Conservation (phyloP, 2,329 filamentous ascomycete genomes). For the Stagonosporopsis cucurbitacearum region DNA sequence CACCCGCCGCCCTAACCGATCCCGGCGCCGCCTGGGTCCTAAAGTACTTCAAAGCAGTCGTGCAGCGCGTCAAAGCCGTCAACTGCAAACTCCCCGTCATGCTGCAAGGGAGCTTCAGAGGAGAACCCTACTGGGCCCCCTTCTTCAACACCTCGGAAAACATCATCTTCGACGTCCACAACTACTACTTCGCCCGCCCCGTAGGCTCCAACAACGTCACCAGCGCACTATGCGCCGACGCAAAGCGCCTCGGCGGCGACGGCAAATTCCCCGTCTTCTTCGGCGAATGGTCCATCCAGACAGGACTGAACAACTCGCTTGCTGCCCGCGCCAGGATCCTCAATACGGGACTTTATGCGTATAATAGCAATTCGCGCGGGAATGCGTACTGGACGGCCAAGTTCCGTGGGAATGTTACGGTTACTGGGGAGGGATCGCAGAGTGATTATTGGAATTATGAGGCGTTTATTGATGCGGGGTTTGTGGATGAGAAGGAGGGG, state of each 20-base stretch:
- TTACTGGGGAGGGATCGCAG: conserved; percentile 21
- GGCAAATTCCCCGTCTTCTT: conserved; percentile 38
- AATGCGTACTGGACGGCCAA: conserved; percentile 40
- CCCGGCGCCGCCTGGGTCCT: conserved; percentile 41
- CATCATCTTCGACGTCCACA: conserved; percentile 33
- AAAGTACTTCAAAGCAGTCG: conserved; percentile 39
- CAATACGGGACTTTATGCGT: conserved; percentile 45
- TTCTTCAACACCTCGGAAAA: conserved; percentile 20
- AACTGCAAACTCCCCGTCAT: conserved; percentile 26
- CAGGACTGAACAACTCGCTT: conserved; percentile 42
- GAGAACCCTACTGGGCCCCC: conserved; percentile 28
- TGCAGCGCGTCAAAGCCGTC: conserved; percentile 21
- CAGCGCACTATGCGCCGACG: conserved; percentile 24
- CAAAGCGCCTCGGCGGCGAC: conserved; percentile 17
- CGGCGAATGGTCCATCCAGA: conserved; percentile 47
- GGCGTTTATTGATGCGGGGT: conserved; percentile 14
- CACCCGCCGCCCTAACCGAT: conserved; percentile 37
- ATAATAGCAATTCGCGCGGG: conserved; percentile 41
- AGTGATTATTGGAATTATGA: conserved; percentile 26
- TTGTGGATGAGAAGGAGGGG: conserved; percentile 13
- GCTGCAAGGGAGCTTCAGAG: conserved; percentile 28
- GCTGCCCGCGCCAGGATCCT: conserved; percentile 35
- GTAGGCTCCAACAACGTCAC: conserved; percentile 23
- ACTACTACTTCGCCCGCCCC: conserved; percentile 32
- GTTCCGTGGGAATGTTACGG: conserved; percentile 22